phyloP scores from a whole-genome alignment of 1,284 basidiomycete species.

The Apiotrichum domesticum region DNA sequence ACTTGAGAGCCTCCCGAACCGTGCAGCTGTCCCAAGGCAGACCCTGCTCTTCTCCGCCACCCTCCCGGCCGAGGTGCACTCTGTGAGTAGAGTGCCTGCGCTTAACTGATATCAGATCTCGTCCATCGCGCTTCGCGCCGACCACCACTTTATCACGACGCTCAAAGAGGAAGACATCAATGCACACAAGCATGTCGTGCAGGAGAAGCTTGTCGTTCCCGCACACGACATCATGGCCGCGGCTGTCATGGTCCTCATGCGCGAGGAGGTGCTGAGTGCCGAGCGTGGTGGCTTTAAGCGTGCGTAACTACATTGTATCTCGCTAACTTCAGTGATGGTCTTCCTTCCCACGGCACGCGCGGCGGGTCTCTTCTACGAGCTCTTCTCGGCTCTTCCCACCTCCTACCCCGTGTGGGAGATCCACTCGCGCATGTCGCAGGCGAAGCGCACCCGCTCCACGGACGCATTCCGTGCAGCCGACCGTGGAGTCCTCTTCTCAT shows the following conservation, averaged over 20 bases:
- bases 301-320: constrained; percentile 9
- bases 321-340: constrained; percentile 49
- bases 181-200: constrained; percentile 62
- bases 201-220: constrained; percentile 51
- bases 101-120: constrained; percentile 47
- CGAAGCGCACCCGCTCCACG: constrained; percentile 50
- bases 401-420: constrained; percentile 34
- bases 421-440: constrained; percentile 44
- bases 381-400: constrained; percentile 43
- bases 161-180: constrained; percentile 58
- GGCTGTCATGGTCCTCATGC: constrained; percentile 41
- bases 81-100: constrained; percentile 15
- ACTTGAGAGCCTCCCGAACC: constrained; percentile 39
- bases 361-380: constrained; percentile 54
- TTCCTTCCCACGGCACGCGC: constrained; percentile 67
- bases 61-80: constrained; percentile 46
- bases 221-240: constrained; percentile 51
- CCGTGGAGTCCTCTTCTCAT: constrained; percentile 50
- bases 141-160: constrained; percentile 60
- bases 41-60: constrained; percentile 52
- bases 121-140: constrained; percentile 49
- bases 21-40: constrained; percentile 37
- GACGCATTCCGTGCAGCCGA: constrained; percentile 53
- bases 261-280: constrained; percentile 32
- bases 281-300: constrained; percentile 38